Percentiles rank a stretch among this genome's conserved stretches.
Evolutionary conservation across 75 land plant species (phyloP).

Genomic region (Pinus taeda): DNA sequence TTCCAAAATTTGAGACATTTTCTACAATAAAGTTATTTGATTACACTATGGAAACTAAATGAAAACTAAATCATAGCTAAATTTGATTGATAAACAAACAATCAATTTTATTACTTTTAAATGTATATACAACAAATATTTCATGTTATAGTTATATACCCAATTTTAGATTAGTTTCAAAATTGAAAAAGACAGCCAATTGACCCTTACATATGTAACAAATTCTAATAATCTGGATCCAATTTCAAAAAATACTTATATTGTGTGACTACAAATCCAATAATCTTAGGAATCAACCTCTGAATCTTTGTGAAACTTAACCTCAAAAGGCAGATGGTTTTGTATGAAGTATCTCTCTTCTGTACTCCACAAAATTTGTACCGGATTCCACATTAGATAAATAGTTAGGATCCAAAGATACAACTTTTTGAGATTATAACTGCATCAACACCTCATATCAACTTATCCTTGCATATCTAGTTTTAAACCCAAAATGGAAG

Average conservation of each 20-base stretch:
- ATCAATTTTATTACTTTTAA: no score
- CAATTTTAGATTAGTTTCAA: no score
- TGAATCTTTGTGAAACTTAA: constrained; percentile 67
- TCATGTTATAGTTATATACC: no score
- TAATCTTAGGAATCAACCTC: constrained; percentile 69
- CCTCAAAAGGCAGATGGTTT: constrained; percentile 74
- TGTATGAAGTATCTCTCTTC: constrained; percentile 72
- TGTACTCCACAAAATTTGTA: constrained; percentile 33
- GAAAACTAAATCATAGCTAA: no score
- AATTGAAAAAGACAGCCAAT: no score
- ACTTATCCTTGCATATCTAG: constrained; percentile 28
- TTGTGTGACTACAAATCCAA: constrained; percentile 89
- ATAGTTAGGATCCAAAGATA: background rate
- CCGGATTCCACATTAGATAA: background rate
- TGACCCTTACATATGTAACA: no score
- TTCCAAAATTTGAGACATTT: no score
- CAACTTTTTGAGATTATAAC: background rate
- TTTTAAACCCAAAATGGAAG: constrained; percentile 50
- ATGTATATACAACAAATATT: no score
- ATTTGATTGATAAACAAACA: no score
- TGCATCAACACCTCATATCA: background rate
- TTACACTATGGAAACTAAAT: no score
- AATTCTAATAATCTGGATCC: no score
- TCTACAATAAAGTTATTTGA: no score
- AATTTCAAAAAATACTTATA: constrained; percentile 41